Base-by-base conservation (phyloP, 208 protist species). In the Crithidia acanthocephali region DNA sequence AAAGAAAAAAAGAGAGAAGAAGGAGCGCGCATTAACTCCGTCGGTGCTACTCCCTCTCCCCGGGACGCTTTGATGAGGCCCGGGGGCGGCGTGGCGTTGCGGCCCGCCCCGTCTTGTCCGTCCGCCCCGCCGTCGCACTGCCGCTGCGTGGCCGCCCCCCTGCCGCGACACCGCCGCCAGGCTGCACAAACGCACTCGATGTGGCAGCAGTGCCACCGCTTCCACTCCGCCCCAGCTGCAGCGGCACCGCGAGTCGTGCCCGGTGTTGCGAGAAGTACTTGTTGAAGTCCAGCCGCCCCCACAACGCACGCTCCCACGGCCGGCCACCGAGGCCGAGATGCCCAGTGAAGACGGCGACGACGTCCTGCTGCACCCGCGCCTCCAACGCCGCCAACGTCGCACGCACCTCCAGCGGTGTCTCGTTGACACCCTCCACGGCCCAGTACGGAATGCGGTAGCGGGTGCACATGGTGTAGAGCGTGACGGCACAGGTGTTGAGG, bases 201-300 rank as follows among this genome's bases (percentile, higher is more conserved):
- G 10, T 30, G 8, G 1, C 40, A 3, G 42, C 27, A 13, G n/a
- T 56, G 47, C 20, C 30, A 63, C 0, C 56, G 30, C 15, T 9
- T 28, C 15, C 40, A 32, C 15, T 30, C 20, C 62, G 45, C 6
- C 27, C 47, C 37, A 76, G 25, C 58, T 25, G 9, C 28, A 45
- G 40, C 16, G 63, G 63, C 23, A 59, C 20, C 22, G 45, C 20
- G 11, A 50, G 40, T 2, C 56, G 32, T 3, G 55, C 35, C 48
- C 63, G 68, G 48, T 72, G 55, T 53, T 62, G 68, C n/a, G 72
- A 64, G 79, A 93, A 86, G 79, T 73, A 93, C 15, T 83, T 73
- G 74, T 86, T 96, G 70, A 96, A 94, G 65, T 96, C 86, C 11
- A 96, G 68, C 13, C 91, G 71, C 23, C 82, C 79, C 91, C 91